Base-by-base conservation (phyloP, 805 yeast genomes). In the Kazachstania psychrophila region DNA sequence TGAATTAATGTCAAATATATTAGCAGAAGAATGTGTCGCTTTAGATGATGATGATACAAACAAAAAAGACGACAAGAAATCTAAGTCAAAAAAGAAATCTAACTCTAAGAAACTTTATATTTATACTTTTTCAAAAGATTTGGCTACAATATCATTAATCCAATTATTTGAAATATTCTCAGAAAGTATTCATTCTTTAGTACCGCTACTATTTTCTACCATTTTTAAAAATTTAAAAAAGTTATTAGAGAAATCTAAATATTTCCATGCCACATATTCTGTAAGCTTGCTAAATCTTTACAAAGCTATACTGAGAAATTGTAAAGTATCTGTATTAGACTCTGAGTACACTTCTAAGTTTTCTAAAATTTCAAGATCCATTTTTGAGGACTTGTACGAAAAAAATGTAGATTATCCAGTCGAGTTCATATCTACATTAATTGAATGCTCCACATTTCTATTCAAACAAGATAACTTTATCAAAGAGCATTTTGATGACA, bases 201-300 rank as follows among this genome's bases (percentile, higher is more conserved):
- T 54, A 1, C 64, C 69, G 6, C 39, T 60, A 4, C 25, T 64
- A 4, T 34, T 59, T 12, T 36, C 57, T 6, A 38, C 51, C 1
- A 30, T 60, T 5, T 47, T 62, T 37, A 64, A 60, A 40, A 49
- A 58, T 15, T 30, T 66, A 16, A 65, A 62, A 39, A 63, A 62
- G 36, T 45, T 46, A 31, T 38, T 47, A 12, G 58, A 58, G 23
- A 51, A 59, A 25, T 44, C 44, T 22, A 62, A 59, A 38, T 44
- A 59, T 31, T 31, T 48, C 11, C 62, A 63, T 41, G 50, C 61
- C 5, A 38, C 49, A 5, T 51, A 50, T 27, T 47, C 54, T 45
- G 59, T 54, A 11, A 39, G 47, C 7, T 32, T 57, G 28, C 31
- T 52, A 31, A 44, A 45, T 27, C 38, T 56, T 11, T 46, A 46